Conservation (phyloP, 2,329 filamentous ascomycete genomes). For the Septoria linicola region DNA sequence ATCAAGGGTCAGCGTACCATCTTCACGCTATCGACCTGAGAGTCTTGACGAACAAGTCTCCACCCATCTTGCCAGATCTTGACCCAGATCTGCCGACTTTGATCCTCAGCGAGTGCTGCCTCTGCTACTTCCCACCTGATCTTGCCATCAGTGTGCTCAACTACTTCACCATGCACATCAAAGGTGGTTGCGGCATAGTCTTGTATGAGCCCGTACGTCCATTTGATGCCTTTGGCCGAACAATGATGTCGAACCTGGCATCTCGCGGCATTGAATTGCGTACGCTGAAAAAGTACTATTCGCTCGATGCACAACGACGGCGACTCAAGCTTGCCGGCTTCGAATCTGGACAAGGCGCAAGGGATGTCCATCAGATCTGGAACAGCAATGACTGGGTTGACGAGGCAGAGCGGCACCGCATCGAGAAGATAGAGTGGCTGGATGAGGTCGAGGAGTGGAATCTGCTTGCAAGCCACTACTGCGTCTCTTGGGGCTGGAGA, state of each 20-base stretch:
- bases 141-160: slow-evolving; percentile 55
- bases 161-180: slow-evolving; percentile 38
- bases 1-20: slow-evolving; percentile 47
- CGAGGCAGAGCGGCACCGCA: slow-evolving; percentile 70
- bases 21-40: slow-evolving; percentile 67
- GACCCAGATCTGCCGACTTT: slow-evolving; percentile 69
- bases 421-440: slow-evolving; percentile 78
- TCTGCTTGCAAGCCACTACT: slow-evolving; percentile 82
- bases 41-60: slow-evolving; percentile 46
- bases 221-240: slow-evolving; percentile 80
- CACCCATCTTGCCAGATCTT: slow-evolving; percentile 44
- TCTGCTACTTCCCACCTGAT: slow-evolving; percentile 75
- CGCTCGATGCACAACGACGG: slow-evolving; percentile 64
- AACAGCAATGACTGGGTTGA: slow-evolving; percentile 67
- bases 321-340: slow-evolving; percentile 70
- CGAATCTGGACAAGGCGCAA: slow-evolving; percentile 53
- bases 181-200: slow-evolving; percentile 59
- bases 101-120: slow-evolving; percentile 89
- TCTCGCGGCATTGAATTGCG: slow-evolving; percentile 80
- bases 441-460: slow-evolving; percentile 96
- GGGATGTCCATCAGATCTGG: slow-evolving; percentile 66
- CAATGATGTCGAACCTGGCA: slow-evolving; percentile 88
- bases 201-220: slow-evolving; percentile 89
- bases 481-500: slow-evolving; percentile 84
- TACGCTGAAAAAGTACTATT: slow-evolving; percentile 71